Percentiles rank a stretch among this genome's conserved stretches.
Evolutionary conservation across 2,329 filamentous ascomycete species (phyloP).

Genomic region (Penicillium sp.): DNA sequence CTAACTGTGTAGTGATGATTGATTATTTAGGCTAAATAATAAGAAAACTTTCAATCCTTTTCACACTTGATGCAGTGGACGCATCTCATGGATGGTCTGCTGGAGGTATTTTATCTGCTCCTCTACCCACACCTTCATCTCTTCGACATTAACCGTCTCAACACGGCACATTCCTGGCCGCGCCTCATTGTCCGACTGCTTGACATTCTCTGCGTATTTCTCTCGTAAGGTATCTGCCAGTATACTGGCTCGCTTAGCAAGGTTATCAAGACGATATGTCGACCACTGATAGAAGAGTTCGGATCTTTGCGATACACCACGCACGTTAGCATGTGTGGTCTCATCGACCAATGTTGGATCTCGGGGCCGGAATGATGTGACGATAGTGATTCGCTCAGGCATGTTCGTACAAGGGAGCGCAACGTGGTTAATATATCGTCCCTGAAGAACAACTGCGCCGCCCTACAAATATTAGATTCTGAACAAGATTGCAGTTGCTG

Average conservation of each 20-base stretch:
- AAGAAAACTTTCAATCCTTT: no score
- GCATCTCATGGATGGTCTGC: slow-evolving; percentile 29
- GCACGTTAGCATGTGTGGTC: slow-evolving; percentile 20
- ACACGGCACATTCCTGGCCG: slow-evolving; percentile 22
- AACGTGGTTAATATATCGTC: slow-evolving; percentile 55
- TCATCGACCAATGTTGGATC: slow-evolving; percentile 27
- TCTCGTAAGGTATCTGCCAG: slow-evolving; percentile 44
- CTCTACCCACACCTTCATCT: slow-evolving; percentile 24
- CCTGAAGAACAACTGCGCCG: slow-evolving; percentile 54
- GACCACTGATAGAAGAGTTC: slow-evolving; percentile 30
- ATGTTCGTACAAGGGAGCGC: slow-evolving; percentile 51
- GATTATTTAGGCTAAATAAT: no score
- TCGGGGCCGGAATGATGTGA: slow-evolving; percentile 54
- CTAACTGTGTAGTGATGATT: no score
- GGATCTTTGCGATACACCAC: slow-evolving; percentile 22
- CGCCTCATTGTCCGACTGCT: slow-evolving; percentile 18
- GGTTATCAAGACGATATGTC: slow-evolving; percentile 22
- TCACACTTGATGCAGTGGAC: slow-evolving; percentile 10
- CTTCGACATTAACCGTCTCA: slow-evolving; percentile 24
- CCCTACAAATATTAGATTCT: slow-evolving; percentile 31
- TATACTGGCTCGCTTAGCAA: background rate
- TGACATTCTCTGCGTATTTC: slow-evolving; percentile 22
- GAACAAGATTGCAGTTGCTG: background rate
- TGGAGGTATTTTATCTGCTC: slow-evolving; percentile 29
- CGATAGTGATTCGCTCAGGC: slow-evolving; percentile 54